Conservation (phyloP, 169 alveolate genomes). For the Plasmodium sp. region DNA sequence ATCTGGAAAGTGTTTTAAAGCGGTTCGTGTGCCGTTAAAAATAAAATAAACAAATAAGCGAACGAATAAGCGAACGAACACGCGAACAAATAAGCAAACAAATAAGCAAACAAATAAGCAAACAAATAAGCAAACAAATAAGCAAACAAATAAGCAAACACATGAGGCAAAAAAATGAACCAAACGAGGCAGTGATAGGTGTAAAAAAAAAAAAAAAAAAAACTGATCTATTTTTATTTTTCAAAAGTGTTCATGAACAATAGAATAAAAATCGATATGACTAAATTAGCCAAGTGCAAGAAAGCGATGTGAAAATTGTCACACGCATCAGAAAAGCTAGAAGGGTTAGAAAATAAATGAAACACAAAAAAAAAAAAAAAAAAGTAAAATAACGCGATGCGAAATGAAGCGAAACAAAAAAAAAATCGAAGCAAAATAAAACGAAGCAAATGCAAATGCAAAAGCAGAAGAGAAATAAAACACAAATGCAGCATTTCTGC, state of each 20-base stretch:
- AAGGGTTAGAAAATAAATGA: neutral
- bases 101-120: neutral
- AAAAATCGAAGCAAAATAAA: neutral
- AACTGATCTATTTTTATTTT: constrained; percentile 14
- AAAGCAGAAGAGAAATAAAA: too few relatives aligned
- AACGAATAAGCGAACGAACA: too few relatives aligned
- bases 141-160: neutral
- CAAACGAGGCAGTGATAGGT: neutral
- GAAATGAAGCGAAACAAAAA: neutral
- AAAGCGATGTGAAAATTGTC: neutral
- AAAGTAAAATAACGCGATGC: neutral
- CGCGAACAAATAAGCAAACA: neutral
- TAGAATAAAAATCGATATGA: neutral
- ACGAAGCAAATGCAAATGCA: neutral
- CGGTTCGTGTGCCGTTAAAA: neutral
- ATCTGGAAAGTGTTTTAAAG: neutral
- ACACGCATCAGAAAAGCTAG: neutral
- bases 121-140: neutral
- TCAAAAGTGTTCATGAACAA: constrained; percentile 7
- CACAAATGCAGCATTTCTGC: neutral
- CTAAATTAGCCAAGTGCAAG: neutral
- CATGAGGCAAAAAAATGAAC: neutral
- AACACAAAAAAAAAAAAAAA: neutral
- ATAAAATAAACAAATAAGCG: neutral
- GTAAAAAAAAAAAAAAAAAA: neutral